Evolutionary conservation across 768 basidiomycete genomes (phyloP), one percentile per base, ranked within the genome.

Genomic region (Termitomyces sp.): DNA sequence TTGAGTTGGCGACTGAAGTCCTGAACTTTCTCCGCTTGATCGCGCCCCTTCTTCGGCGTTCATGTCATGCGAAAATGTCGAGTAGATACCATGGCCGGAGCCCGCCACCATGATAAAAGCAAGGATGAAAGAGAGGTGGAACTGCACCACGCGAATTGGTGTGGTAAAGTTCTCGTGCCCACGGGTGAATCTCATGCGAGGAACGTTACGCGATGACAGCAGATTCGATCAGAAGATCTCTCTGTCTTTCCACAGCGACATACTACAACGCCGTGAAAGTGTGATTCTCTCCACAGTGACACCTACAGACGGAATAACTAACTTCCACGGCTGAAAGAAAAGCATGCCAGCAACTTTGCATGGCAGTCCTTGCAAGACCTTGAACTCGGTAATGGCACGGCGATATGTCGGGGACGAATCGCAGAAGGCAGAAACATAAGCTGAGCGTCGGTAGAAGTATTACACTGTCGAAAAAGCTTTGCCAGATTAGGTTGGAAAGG

Each of bases 21-120:
- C 87, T 53, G 88, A 89, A 67, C 85, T 83, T 65, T 88, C 88
- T 67, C 89, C 87, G 69, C 85, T 87, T 24, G 86, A 87, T 71
- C 84, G 86, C 44, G 80, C 79, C 39, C 85, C 81, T 65, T 88
- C 86, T 67, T 88, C 88, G 58, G 76, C 71, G 59, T 77, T 73
- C 69, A 80, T 76, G 58, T 67, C 61, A 56, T 75, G 72, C 49
- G 79, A 79, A 70, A 83, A 84, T 18, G 83, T 79, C 13, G 83
- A 74, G 67, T 79, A 85, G 50, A 82, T 74, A 71, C 83, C 84
- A 72, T 74, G 72, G 71, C 74, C 74, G 51, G 75, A 59, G 66
- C 78, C 79, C 66, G 75, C 76, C 70, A 86, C 85, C 85, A 88
- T 87, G 39, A 63, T 58, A 65, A 63, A 53, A 37, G 59, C 24